A percentile compares a stretch with the other conserved stretches of the same genome.
Conservation (phyloP, 257 asterid species). For the Penstemon davidsonii region DNA sequence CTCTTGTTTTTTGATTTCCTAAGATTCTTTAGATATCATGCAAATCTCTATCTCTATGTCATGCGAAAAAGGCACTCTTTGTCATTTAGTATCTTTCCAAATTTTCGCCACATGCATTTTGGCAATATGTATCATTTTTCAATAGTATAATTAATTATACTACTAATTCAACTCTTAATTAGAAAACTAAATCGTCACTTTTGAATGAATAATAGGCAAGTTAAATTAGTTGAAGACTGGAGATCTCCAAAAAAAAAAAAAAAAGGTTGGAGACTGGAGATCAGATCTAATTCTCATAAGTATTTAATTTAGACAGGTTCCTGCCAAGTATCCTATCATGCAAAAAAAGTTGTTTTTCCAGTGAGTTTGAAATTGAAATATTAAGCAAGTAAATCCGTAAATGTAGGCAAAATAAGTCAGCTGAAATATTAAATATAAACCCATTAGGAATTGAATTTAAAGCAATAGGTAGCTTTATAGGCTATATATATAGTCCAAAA, state of each 20-base stretch:
- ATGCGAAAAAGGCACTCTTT: conserved; percentile 41
- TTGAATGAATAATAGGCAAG: background rate
- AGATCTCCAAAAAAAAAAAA: too few relatives aligned
- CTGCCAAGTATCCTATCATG: too few relatives aligned
- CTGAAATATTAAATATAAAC: conserved; percentile 29
- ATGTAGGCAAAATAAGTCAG: conserved; percentile 19
- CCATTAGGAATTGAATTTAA: conserved; percentile 34
- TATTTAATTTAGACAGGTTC: too few relatives aligned
- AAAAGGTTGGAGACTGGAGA: background rate
- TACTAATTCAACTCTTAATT: too few relatives aligned
- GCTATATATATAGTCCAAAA: background rate
- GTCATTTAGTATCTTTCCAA: conserved; percentile 39
- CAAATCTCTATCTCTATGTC: conserved; percentile 37
- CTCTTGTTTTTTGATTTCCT: background rate
- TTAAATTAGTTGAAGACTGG: background rate
- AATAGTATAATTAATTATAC: too few relatives aligned
- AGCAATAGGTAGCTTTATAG: conserved; percentile 27
- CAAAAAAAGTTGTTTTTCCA: too few relatives aligned
- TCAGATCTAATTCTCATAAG: background rate
- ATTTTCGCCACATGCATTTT: background rate
- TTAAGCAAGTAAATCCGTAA: too few relatives aligned
- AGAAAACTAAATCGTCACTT: background rate
- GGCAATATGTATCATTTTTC: background rate
- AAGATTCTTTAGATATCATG: conserved; percentile 45
- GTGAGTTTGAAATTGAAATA: too few relatives aligned